Percentiles rank a stretch among this genome's conserved stretches.
phyloP scores from a whole-genome alignment of 139 green algal species.

The Chlorella sp. region DNA sequence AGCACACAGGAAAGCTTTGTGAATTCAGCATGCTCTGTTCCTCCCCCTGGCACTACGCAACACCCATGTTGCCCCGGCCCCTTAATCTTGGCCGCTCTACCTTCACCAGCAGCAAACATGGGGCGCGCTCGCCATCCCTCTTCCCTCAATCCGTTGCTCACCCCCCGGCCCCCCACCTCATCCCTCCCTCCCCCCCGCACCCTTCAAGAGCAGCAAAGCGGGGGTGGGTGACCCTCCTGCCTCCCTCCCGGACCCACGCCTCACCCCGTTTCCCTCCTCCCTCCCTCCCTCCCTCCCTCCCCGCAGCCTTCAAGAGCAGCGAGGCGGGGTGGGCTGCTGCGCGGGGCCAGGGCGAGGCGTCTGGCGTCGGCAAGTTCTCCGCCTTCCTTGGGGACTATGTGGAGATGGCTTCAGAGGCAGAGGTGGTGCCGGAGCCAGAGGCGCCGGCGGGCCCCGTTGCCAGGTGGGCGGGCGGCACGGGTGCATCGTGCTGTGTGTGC shows the following conservation, averaged over 20 bases:
- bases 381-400: constrained; percentile 63
- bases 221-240: neutral
- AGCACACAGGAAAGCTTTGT: neutral
- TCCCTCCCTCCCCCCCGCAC: neutral
- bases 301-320: constrained; percentile 54
- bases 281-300: neutral
- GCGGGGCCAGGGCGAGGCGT: neutral
- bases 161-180: too few relatives aligned
- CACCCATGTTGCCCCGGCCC: too few relatives aligned
- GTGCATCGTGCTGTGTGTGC: neutral
- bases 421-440: neutral
- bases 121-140: neutral
- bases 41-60: neutral
- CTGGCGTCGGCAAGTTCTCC: constrained; percentile 40
- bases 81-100: neutral
- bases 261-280: neutral
- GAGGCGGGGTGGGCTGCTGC: constrained; percentile 24
- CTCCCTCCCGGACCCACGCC: neutral
- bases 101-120: neutral
- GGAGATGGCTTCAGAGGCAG: constrained; percentile 24
- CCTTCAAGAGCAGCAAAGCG: neutral
- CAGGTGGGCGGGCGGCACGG: neutral
- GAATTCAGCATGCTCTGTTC: neutral
- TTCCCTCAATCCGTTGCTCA: neutral
- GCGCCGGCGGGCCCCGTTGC: neutral